Evolutionary conservation across 1,284 basidiomycete genomes (phyloP), one percentile per base, ranked within the genome.

Genomic region (Puccinia polysora): DNA sequence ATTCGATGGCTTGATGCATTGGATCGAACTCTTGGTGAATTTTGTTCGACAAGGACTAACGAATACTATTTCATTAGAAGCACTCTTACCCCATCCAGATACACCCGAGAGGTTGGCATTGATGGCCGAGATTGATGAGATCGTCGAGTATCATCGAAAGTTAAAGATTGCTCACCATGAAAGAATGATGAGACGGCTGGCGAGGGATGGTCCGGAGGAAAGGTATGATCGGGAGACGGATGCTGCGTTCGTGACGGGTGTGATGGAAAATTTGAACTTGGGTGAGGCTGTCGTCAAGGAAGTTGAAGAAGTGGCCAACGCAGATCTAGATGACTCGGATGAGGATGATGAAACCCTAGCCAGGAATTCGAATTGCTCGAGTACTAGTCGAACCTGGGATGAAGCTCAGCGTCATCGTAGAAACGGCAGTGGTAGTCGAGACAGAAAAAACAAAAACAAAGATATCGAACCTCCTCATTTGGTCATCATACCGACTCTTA

Each of bases 11-110:
- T 86, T 99, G 73, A 97, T 97, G 91, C 86, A 85, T 63, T 99
- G 96, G 96, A 89, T 97, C 78, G 94, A 98, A 81, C 86, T 91
- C 36, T 97, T 97, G 82, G 84, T 98, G 75, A 89, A 89, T 50
- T 86, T 91, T 73, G 86, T 95, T 64, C 88, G 94, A n/a, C 91
- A 94, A 75, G 93, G 94, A 7, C 81, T 97, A 1, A 75, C 76
- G 10, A 84, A 84, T 2, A 78, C 79, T 38, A 81, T 94, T 76
- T 88, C 87, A 74, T 85, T 97, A 47, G 93, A 97, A 78, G 89
- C 88, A 77, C 82, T 97, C 32, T 84, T 97, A 2, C 94, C 93
- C 1, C 50, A 73, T 45, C 86, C 90, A 74, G 85, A 84, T 0
- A 89, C 88, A 1, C 80, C 85, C 65, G 89, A 90, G 74, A 86